Conservation (phyloP, 192 early-diverging fungal genomes). For the Mortierella hygrophila region DNA sequence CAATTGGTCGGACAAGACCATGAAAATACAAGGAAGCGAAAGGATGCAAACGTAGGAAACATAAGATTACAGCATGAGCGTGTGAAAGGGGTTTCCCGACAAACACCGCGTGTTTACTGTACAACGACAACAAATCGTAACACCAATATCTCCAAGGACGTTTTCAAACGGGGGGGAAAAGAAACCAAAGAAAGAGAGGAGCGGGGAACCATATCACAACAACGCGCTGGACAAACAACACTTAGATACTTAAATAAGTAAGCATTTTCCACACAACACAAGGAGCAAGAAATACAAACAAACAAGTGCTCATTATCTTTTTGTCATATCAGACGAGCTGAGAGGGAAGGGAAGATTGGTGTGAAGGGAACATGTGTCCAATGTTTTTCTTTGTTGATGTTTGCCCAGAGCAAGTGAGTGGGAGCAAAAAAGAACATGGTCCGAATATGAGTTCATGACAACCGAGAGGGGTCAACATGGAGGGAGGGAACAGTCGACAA, state of each 20-base stretch:
- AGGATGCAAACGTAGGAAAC: background rate
- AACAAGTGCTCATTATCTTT: background rate
- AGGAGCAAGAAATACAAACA: background rate
- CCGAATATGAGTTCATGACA: background rate
- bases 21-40: background rate
- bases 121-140: background rate
- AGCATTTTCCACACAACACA: background rate
- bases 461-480: background rate
- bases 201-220: background rate
- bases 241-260: background rate
- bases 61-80: background rate
- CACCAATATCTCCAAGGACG: background rate
- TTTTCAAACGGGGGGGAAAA: background rate
- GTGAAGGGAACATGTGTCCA: conserved; percentile 1
- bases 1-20: background rate
- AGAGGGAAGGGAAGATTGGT: background rate
- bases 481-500: background rate
- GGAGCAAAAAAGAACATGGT: background rate
- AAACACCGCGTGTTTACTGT: background rate
- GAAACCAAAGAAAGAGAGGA: background rate
- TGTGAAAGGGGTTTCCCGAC: background rate
- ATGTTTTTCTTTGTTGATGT: background rate
- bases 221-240: background rate
- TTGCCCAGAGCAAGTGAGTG: background rate
- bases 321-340: background rate